Evolutionary conservation across 1,284 basidiomycete species (phyloP).

Genomic region (Apiotrichum sp.): DNA sequence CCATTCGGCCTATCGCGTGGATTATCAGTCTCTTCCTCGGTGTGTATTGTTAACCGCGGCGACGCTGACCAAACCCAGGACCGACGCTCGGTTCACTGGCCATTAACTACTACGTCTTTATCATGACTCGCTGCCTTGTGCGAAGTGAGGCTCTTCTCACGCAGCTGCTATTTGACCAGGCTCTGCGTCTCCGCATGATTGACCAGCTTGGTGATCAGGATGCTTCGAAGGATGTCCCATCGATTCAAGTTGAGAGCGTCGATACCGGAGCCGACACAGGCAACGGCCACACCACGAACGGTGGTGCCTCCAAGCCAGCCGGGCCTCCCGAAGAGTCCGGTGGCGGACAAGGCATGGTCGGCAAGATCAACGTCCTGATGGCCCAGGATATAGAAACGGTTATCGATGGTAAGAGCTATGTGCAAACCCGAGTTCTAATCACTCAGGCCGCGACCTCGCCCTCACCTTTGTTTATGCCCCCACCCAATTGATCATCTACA

Average conservation of each 20-base stretch:
- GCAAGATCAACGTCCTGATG: slow-evolving; percentile 58
- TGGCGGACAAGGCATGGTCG: slow-evolving; percentile 49
- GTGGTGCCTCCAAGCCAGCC: slow-evolving; percentile 13
- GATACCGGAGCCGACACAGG: slow-evolving; percentile 4
- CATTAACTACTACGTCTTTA: slow-evolving; percentile 45
- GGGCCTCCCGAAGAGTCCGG: background rate
- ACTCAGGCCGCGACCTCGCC: slow-evolving; percentile 37
- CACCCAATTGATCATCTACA: slow-evolving; percentile 37
- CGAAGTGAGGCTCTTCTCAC: slow-evolving; percentile 60
- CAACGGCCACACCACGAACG: slow-evolving; percentile 9
- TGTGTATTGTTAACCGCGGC: background rate
- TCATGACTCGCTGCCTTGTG: slow-evolving; percentile 49
- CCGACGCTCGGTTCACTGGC: slow-evolving; percentile 47
- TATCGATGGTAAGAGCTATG: slow-evolving; percentile 29
- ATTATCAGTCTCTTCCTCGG: slow-evolving; percentile 58
- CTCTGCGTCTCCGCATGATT: slow-evolving; percentile 59
- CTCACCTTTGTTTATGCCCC: slow-evolving; percentile 41
- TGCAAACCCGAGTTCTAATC: background rate
- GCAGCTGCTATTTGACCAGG: slow-evolving; percentile 64
- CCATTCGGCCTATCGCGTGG: slow-evolving; percentile 58
- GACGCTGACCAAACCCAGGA: slow-evolving; percentile 7
- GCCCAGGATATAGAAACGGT: slow-evolving; percentile 45
- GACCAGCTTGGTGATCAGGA: slow-evolving; percentile 33
- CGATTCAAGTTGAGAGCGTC: slow-evolving; percentile 17
- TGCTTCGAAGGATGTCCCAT: slow-evolving; percentile 1